Conservation (phyloP, 441 rosid species). For the Caryocar brasiliense region DNA sequence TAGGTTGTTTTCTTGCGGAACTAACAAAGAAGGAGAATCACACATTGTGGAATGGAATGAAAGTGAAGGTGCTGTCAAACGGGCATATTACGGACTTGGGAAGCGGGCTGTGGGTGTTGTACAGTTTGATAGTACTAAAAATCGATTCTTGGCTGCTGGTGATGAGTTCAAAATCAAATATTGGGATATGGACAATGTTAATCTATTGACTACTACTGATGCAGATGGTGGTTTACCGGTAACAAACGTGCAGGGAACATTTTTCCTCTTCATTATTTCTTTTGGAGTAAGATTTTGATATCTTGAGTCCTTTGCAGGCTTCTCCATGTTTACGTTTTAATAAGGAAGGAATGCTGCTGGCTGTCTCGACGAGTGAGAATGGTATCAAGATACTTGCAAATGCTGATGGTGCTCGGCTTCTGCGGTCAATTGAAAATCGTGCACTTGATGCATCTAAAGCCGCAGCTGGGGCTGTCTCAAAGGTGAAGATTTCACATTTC, state of each 20-base stretch:
- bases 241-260: neutral
- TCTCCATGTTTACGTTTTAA: constrained; percentile 35
- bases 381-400: constrained; percentile 33
- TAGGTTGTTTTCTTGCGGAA: constrained; percentile 59
- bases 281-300: neutral
- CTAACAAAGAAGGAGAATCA: constrained; percentile 53
- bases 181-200: constrained; percentile 57
- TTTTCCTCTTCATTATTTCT: neutral
- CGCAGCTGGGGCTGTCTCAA: constrained; percentile 26
- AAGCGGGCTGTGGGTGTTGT: constrained; percentile 52
- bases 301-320: constrained; percentile 17
- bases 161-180: constrained; percentile 48
- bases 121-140: constrained; percentile 57
- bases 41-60: constrained; percentile 62
- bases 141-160: constrained; percentile 54
- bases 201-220: constrained; percentile 27
- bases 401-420: constrained; percentile 26
- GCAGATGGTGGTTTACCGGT: constrained; percentile 55
- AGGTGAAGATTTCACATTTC: constrained; percentile 24
- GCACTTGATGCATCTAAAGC: constrained; percentile 44
- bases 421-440: constrained; percentile 31
- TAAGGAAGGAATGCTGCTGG: constrained; percentile 32
- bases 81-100: constrained; percentile 45
- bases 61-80: constrained; percentile 57
- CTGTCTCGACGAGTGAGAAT: constrained; percentile 37